These are phyloP conservation scores for Zoysia japonica DNA, from an alignment of 176 grass and related monocot genomes.

Conservation along the genomic window DNA sequence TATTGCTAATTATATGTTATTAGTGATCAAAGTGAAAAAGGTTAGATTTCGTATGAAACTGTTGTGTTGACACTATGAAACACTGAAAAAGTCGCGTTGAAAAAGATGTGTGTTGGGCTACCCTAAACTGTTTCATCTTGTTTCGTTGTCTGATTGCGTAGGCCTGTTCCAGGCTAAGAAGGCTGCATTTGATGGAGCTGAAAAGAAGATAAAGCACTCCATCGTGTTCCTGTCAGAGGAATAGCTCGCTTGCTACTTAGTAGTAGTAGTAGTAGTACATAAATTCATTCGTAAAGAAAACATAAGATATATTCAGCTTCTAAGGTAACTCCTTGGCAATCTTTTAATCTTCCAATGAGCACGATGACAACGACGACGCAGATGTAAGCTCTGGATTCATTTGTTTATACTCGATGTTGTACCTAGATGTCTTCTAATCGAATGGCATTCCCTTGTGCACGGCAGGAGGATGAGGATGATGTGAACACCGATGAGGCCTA, in stretches of 20 bases:
- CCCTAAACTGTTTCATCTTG: background rate
- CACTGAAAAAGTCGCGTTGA: too few species aligned
- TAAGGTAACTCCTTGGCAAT: background rate
- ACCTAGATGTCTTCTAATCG: background rate
- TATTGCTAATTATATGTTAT: too few species aligned
- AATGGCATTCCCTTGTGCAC: conserved; percentile 5
- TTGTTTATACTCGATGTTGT: background rate
- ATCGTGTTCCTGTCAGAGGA: background rate
- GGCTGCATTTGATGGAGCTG: conserved; percentile 70
- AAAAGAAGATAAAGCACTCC: conserved; percentile 52
- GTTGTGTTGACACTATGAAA: too few species aligned
- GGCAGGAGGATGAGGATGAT: conserved; percentile 42
- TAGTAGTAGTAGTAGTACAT: too few species aligned
- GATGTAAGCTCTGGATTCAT: conserved; percentile 32
- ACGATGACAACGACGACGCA: background rate
- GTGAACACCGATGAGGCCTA: background rate
- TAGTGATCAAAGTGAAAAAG: too few species aligned
- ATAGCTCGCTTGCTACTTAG: background rate
- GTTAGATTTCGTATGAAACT: too few species aligned
- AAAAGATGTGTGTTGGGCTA: too few species aligned
- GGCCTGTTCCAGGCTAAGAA: conserved; percentile 62
- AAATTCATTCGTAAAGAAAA: background rate
- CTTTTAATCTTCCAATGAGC: background rate
- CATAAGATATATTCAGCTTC: background rate
- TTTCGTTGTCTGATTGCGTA: background rate